Base-by-base conservation (phyloP, 1,284 basidiomycete species). In the Sutorius eximius region DNA sequence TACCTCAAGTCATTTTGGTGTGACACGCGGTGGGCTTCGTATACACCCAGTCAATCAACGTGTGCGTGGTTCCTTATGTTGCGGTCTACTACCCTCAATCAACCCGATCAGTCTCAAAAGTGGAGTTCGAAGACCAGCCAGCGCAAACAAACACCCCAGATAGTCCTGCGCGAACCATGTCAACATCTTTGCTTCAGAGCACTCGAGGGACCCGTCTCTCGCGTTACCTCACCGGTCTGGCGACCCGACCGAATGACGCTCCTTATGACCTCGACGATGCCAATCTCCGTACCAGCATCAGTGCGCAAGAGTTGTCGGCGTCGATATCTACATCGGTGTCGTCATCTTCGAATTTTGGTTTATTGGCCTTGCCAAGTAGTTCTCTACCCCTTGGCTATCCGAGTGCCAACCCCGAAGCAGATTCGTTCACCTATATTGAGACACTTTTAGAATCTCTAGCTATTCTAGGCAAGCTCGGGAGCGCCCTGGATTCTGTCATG, bases 1-100 rank as follows among this genome's bases (percentile, higher is more conserved):
- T 99, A 98, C 72, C 82, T 99, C 55, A 98, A 97, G 69, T 93
- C 90, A 8, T 95, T 94, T 71, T 98, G 95, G 85, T 96, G 91
- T 69, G 96, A 99, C 61, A 83, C 85, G 10, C 83, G 96, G 44
- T 99, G 97, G 97, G 79, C 83, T 27, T 74, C 89, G 0, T 98
- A 98, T 71, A 75, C 79, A 10, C 86, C 89, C 0, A 91, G 91
- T 46, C 95, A 98, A 70, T 81, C 85, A 51, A 71, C 74, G 10
- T 79, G 95, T 95, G 65, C 74, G 89, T 55, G 42, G 22, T 52
- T 10, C 37, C 41, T 47, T 11, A 33, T 42, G 27, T 8, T 27
- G 22, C 49, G 43, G 18, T 59, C 30, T 34, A 24, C 37, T 47
- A 44, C 51, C 48, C 51, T 55, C 56, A 45, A 56, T 54, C 38